Conservation (phyloP, 306 rosid genomes). For the Neltuma alba region DNA sequence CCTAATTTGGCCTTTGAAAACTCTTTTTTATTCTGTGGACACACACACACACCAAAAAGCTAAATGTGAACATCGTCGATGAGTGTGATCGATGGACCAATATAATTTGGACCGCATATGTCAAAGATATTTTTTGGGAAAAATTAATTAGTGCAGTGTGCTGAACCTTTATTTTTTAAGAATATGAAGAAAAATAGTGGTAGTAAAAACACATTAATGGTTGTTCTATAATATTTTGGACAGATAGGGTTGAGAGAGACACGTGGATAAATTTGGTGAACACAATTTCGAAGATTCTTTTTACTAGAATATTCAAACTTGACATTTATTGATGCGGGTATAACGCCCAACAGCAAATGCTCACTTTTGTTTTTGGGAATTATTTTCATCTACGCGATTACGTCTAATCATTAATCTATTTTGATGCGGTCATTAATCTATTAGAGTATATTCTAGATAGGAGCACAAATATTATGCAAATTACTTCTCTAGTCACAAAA, state of each 20-base stretch:
- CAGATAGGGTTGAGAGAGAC: not conserved
- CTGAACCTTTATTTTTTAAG: not conserved
- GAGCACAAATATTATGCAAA: too few relatives aligned
- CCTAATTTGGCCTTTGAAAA: too few relatives aligned
- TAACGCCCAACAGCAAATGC: not conserved
- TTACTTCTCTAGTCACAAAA: too few relatives aligned
- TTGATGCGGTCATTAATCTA: too few relatives aligned
- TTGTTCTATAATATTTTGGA: not conserved
- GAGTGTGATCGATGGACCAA: too few relatives aligned
- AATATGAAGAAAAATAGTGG: not conserved
- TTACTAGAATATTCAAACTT: not conserved
- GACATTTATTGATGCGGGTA: slow-evolving; percentile 4
- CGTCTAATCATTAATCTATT: too few relatives aligned
- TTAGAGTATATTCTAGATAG: too few relatives aligned
- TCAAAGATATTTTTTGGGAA: not conserved
- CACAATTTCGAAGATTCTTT: not conserved
- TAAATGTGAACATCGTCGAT: too few relatives aligned
- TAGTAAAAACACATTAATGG: too few relatives aligned
- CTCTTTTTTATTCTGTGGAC: too few relatives aligned
- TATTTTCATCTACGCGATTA: not conserved
- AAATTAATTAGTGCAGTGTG: not conserved
- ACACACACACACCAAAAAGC: too few relatives aligned
- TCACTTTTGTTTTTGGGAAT: not conserved
- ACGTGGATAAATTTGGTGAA: slow-evolving; percentile 25
- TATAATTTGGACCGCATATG: not conserved